phyloP scores from a whole-genome alignment of 208 protist genomes.

The Trypanosomatidae sp. region DNA sequence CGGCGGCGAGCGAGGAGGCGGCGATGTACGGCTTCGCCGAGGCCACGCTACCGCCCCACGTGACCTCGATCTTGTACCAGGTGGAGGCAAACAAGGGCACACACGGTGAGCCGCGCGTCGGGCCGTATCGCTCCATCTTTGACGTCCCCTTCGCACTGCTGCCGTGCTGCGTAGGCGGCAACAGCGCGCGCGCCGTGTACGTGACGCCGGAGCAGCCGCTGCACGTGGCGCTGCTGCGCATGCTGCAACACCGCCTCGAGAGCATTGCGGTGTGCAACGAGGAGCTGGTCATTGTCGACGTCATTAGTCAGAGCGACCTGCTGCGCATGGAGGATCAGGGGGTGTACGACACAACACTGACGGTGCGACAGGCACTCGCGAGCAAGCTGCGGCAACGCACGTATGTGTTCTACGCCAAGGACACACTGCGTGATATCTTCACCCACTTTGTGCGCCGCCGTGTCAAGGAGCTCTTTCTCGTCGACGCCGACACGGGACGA shows the following conservation, averaged over 20 bases:
- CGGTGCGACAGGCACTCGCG: constrained; percentile 54
- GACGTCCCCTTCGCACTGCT: constrained; percentile 64
- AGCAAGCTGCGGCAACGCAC: constrained; percentile 31
- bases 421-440: constrained; percentile 70
- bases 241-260: constrained; percentile 59
- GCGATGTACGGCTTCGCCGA: constrained; percentile 14
- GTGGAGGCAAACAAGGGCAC: constrained; percentile 17
- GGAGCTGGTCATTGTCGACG: constrained; percentile 47
- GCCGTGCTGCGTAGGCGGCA: constrained; percentile 28
- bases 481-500: constrained; percentile 54
- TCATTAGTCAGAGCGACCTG: constrained; percentile 69
- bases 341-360: constrained; percentile 77
- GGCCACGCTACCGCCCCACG: constrained; percentile 35
- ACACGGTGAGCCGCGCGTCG: constrained; percentile 24
- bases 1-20: background rate
- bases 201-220: constrained; percentile 64
- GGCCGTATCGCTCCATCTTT: constrained; percentile 57
- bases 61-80: constrained; percentile 31
- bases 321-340: constrained; percentile 82
- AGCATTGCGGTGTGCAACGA: constrained; percentile 43
- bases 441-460: constrained; percentile 66
- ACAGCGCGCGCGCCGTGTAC: constrained; percentile 30
- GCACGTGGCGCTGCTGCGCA: constrained; percentile 44
- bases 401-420: constrained; percentile 63
- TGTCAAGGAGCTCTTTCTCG: constrained; percentile 80